Conservation (phyloP, 176 grass and related monocot species). For the Cymbopogon citratus region DNA sequence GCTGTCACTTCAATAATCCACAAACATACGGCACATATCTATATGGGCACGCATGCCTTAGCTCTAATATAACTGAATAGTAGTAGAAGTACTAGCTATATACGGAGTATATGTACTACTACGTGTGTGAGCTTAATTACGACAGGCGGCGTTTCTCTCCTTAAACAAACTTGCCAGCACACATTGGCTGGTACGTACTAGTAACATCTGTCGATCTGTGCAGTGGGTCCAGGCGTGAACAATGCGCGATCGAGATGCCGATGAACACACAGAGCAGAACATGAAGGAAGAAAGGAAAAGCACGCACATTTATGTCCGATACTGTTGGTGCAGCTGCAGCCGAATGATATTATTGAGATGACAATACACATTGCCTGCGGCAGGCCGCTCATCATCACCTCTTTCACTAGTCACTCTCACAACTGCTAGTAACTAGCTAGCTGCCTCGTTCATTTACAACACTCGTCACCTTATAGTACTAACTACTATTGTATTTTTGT, state of each 20-base stretch:
- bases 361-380: not conserved
- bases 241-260: not conserved
- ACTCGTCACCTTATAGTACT: not conserved
- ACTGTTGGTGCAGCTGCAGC: slow-evolving; percentile 20
- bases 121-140: no score
- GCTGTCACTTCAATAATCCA: no score
- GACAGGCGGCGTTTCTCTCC: no score
- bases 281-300: not conserved
- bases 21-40: no score
- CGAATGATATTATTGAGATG: slow-evolving; percentile 26
- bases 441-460: not conserved
- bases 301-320: slow-evolving; percentile 26
- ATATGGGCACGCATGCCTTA: no score
- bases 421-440: not conserved
- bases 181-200: not conserved
- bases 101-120: no score
- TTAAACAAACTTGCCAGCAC: not conserved
- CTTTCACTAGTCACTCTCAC: not conserved
- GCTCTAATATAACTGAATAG: no score
- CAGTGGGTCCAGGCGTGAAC: not conserved
- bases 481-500: no score
- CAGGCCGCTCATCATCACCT: not conserved
- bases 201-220: not conserved
- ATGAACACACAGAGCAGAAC: not conserved
- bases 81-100: no score